These are phyloP conservation scores for Neofusicoccum sp. DNA, from an alignment of 2,329 filamentous ascomycete species.

Conservation along the genomic window DNA sequence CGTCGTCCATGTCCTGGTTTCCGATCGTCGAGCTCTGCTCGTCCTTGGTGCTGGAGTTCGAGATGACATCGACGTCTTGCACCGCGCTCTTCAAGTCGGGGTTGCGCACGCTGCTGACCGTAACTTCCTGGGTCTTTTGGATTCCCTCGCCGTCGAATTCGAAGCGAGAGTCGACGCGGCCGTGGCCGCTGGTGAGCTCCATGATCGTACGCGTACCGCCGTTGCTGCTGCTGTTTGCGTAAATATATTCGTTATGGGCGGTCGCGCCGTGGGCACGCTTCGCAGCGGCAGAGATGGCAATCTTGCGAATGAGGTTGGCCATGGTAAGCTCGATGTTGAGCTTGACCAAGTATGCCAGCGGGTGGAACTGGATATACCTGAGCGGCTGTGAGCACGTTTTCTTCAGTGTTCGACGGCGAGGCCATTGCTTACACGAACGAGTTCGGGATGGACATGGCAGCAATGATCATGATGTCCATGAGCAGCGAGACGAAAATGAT, in stretches of 20 bases:
- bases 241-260: conserved; percentile 8
- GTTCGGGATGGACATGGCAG: conserved; percentile 50
- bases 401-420: too few relatives aligned
- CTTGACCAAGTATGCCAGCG: conserved; percentile 53
- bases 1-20: conserved; percentile 4
- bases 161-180: conserved; percentile 10
- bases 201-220: conserved; percentile 3
- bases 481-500: conserved; percentile 54
- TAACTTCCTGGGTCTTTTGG: conserved; percentile 17
- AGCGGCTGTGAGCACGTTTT: not conserved
- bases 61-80: not conserved
- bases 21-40: not conserved
- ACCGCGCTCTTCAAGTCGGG: conserved; percentile 8
- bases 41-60: conserved; percentile 18
- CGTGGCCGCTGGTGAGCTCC: conserved; percentile 8
- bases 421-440: conserved; percentile 44
- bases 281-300: conserved; percentile 14
- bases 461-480: conserved; percentile 55
- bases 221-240: not conserved
- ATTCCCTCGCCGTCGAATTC: conserved; percentile 14
- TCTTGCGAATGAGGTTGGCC: conserved; percentile 52
- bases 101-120: conserved; percentile 1
- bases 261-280: conserved; percentile 3
- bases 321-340: conserved; percentile 57
- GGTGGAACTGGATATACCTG: conserved; percentile 54